Base-by-base conservation (phyloP, 345 rosid species). In the Balakata baccata region DNA sequence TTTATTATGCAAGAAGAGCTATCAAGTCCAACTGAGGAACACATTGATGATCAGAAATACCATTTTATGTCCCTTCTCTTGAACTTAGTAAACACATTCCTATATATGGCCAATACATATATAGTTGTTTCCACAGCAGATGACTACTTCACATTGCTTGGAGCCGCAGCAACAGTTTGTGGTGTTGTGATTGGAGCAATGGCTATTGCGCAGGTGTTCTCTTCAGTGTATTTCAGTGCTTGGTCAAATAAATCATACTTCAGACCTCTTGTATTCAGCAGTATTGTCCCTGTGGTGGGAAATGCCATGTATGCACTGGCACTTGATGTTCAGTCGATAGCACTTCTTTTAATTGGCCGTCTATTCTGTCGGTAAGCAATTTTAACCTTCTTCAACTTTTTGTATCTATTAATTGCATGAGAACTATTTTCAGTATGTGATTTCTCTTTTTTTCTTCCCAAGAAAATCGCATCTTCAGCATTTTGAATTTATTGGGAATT, bases 111-210 rank as follows among this genome's bases (percentile, higher is more conserved):
- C 83, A 96, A 96, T 82, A 93, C 98, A 51, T 96, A 93, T 74
- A 90, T 93, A 69, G 84, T 96, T 38, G 98, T 96, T 68, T 97
- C 98, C 53, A 91, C 99, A 6, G 97, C 96, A 0, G 98, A 91
- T 91, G 93, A 96, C 84, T 93, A 93, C 80, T 88, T 98, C 0
- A 76, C 81, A 85, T 88, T 94, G 80, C 99, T 92, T 75, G 98
- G 97, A 66, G 98, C 99, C 68, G 91, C 99, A 66, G 97, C 99
- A 71, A 96, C 99, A 29, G 98, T 96, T 85, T 96, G 99, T 59
- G 99, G 99, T 84, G 52, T 91, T 76, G 97, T 96, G 51, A 93
- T 96, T 69, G 99, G 99, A 69, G 86, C 99, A 75, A 96, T 96
- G 98, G 99, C 98, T 45, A 89, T 93, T 70, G 99, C 98, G 16